These are phyloP conservation scores for Beauveria varroae DNA, from an alignment of 2,329 filamentous ascomycete species.

Conservation along the genomic window DNA sequence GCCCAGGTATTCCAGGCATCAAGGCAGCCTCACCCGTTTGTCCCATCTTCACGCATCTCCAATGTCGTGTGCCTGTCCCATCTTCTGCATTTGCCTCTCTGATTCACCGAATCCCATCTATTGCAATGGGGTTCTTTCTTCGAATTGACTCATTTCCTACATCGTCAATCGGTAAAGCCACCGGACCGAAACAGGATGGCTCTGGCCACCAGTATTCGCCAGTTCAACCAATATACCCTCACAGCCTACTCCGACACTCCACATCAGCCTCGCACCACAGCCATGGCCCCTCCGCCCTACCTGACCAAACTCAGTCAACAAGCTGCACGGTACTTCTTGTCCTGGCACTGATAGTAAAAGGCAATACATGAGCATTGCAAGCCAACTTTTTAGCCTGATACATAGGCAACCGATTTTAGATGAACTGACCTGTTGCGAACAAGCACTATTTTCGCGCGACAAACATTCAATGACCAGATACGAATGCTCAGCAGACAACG, in stretches of 20 bases:
- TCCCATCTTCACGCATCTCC: not conserved
- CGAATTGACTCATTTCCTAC: not conserved
- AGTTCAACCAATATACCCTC: not conserved
- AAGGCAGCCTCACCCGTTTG: not conserved
- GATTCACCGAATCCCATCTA: not conserved
- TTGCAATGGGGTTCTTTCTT: not conserved
- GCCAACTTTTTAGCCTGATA: not conserved
- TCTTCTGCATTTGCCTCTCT: not conserved
- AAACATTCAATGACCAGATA: not conserved
- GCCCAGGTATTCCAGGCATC: not conserved
- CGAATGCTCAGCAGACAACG: not conserved
- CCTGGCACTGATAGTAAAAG: not conserved
- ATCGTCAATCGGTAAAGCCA: not conserved
- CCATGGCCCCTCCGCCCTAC: not conserved
- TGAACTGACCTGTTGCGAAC: not conserved
- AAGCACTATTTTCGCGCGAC: not conserved
- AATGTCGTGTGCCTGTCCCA: not conserved
- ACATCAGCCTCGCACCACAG: not conserved
- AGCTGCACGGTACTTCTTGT: not conserved
- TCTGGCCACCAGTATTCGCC: not conserved
- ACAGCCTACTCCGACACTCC: not conserved
- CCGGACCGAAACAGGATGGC: not conserved
- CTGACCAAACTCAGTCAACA: too few species aligned
- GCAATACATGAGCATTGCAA: too few species aligned
- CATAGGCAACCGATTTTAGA: not conserved